Conservation (phyloP, 306 rosid genomes). For the Sindora glabra region DNA sequence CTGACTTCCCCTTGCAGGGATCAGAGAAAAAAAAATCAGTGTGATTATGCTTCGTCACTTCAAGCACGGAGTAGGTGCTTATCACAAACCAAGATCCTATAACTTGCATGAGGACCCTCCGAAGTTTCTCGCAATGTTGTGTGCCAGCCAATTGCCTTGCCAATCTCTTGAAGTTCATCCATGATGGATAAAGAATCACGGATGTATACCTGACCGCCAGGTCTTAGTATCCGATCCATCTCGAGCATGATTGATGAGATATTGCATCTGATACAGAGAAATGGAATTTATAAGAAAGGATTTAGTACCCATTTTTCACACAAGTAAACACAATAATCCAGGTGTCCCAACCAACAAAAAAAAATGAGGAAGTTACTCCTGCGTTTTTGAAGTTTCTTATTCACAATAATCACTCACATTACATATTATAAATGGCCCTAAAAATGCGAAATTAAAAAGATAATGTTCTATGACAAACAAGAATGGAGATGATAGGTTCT, state of each 20-base stretch:
- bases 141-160: conserved; percentile 82
- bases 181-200: conserved; percentile 70
- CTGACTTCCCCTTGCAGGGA: background rate
- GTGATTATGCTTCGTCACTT: conserved; percentile 21
- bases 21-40: background rate
- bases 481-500: too few species aligned
- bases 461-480: too few species aligned
- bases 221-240: conserved; percentile 94
- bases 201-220: conserved; percentile 73
- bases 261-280: conserved; percentile 50
- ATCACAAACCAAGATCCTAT: conserved; percentile 67
- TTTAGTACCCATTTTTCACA: background rate
- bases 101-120: conserved; percentile 90
- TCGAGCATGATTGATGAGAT: conserved; percentile 86
- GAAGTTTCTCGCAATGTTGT: conserved; percentile 56
- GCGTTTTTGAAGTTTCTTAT: background rate
- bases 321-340: background rate
- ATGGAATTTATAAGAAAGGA: background rate
- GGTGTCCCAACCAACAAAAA: background rate
- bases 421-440: too few species aligned
- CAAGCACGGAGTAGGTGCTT: conserved; percentile 60
- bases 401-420: background rate
- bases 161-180: conserved; percentile 82
- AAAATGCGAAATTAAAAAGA: too few species aligned
- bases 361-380: background rate